Conservation (phyloP, 306 rosid species). For the Quercus aquifolioides region DNA sequence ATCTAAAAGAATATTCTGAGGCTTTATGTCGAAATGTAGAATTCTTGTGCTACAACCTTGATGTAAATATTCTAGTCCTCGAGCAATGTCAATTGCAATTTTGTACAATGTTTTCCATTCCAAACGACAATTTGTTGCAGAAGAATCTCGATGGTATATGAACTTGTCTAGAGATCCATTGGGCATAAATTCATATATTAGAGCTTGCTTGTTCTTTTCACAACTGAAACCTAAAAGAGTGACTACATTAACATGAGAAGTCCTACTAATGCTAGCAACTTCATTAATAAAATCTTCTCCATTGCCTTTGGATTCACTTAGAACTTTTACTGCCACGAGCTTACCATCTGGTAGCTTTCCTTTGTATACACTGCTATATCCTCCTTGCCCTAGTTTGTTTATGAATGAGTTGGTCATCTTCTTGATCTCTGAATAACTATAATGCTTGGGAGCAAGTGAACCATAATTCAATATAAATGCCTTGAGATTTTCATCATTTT, state of each 20-base stretch:
- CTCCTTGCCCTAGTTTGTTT: constrained; percentile 3
- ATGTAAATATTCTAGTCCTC: constrained; percentile 2
- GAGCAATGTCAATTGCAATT: neutral
- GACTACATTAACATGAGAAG: neutral
- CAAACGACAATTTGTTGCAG: neutral
- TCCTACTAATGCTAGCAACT: neutral
- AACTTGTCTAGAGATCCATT: neutral
- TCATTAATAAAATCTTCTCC: constrained; percentile 1
- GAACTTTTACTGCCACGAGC: neutral
- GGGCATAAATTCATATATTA: constrained; percentile 4
- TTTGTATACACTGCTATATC: neutral
- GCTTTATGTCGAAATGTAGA: constrained; percentile 8
- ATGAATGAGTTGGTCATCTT: neutral
- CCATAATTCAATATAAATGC: neutral
- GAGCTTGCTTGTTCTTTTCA: neutral
- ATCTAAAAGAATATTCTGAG: neutral
- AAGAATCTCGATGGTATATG: neutral
- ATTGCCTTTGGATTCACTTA: neutral
- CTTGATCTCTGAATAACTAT: neutral
- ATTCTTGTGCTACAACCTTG: neutral
- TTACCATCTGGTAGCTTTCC: neutral
- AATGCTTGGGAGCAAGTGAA: neutral
- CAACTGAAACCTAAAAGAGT: neutral
- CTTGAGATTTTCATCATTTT: neutral
- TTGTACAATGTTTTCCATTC: neutral